Evolutionary conservation across 2,329 filamentous ascomycete species (phyloP), one percentile per base, ranked within the genome.

Genomic region (Clonostachys solani): DNA sequence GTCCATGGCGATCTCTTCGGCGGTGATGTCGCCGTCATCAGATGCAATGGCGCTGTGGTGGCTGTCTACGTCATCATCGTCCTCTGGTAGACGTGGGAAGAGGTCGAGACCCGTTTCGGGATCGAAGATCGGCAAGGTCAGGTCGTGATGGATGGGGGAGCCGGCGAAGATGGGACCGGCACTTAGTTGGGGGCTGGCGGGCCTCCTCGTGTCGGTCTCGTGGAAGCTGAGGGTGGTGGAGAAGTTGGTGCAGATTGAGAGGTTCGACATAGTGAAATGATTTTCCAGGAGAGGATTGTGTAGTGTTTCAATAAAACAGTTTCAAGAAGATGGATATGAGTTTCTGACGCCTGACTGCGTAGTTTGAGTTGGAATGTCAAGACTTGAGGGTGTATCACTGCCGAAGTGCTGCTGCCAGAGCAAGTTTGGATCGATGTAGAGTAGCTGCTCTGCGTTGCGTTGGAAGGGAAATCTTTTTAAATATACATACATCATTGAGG

Each of bases 11-110:
- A 15, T 6, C 16, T 19, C 40, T 10, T n/a, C 15, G 40, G n/a
- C 13, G 40, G 23, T 29, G 23, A 29, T 29, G 23, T 29, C 23
- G 8, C 23, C 23, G 23, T 29, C 23, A 9, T 29, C 10, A 9
- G 23, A 29, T 29, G 23, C 1, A 10, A 2, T 29, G 23, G 23
- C 8, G 23, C 23, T 10, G 9, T 10, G 23, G 9, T 10, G 23
- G 23, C 23, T 29, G 36, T 18, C 36, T 18, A 18, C 15, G 3
- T 38, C 36, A 3, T 38, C 36, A 15, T 38, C 36, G 12, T 43
- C 10, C 33, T 45, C 42, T 4, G 47, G 47, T 15, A 48, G 43
- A 23, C 47, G 47, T 16, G 47, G 47, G 42, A 48, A 48, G 15
- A 45, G 33, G 42, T 44, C 42, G 16, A 48, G 43, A 23, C 42